These are phyloP conservation scores for Spinellus fusiger DNA, from an alignment of 192 early-diverging fungal genomes.

Conservation along the genomic window DNA sequence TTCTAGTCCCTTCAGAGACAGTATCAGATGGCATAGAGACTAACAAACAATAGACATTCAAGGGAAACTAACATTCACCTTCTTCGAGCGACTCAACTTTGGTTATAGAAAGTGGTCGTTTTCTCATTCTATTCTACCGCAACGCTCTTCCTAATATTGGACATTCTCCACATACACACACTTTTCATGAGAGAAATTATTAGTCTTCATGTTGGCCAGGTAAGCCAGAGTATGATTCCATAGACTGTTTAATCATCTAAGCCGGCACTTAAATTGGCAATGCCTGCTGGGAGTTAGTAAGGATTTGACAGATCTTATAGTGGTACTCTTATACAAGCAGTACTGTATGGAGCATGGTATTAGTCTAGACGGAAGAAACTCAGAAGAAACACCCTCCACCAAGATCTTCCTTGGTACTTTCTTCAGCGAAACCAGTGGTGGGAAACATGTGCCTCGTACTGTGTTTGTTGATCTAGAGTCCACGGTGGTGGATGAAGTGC, in stretches of 20 bases:
- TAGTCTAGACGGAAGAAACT: constrained; percentile 85
- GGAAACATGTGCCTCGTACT: constrained; percentile 98
- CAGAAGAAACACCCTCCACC: constrained; percentile 5
- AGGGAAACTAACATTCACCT: too few species aligned
- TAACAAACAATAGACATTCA: too few species aligned
- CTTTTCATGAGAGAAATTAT: constrained; percentile 35
- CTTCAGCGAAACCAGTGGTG: constrained; percentile 97
- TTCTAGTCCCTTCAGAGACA: too few species aligned
- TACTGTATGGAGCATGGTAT: constrained; percentile 96
- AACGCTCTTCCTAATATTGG: not conserved
- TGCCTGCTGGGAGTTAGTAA: constrained; percentile 17
- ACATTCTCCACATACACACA: not conserved
- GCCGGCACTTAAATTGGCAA: constrained; percentile 13
- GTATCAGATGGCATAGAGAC: too few species aligned
- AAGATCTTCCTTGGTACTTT: constrained; percentile 84
- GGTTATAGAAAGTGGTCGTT: too few species aligned
- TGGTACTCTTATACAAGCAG: not conserved
- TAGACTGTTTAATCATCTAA: not conserved
- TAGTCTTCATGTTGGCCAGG: constrained; percentile 40
- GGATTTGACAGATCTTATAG: not conserved
- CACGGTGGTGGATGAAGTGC: constrained; percentile 96
- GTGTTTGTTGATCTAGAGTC: constrained; percentile 97
- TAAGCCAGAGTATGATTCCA: constrained; percentile 45
- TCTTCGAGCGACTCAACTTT: too few species aligned
- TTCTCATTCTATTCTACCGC: not conserved